Conservation (phyloP, 768 basidiomycete species). For the Dentipellis fragilis region DNA sequence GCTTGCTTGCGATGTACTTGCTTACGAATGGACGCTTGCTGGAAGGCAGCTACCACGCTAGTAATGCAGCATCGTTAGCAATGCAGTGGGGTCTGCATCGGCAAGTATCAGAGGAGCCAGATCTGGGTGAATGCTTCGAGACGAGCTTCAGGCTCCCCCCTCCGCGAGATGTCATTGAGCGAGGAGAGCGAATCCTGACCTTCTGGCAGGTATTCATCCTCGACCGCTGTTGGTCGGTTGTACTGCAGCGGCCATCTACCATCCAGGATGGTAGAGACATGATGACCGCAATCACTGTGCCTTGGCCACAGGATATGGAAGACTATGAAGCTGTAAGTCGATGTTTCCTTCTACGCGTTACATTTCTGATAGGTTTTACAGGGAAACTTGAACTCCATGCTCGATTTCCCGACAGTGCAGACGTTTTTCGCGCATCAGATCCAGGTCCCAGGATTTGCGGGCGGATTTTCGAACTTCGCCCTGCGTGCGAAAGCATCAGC, state of each 20-base stretch:
- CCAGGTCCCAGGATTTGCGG: conserved; percentile 35
- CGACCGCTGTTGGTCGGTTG: conserved; percentile 75
- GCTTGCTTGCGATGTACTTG: conserved; percentile 67
- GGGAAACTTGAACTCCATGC: conserved; percentile 46
- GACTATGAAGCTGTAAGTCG: conserved; percentile 59
- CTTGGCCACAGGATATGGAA: conserved; percentile 67
- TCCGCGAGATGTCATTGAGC: conserved; percentile 45
- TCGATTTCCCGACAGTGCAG: conserved; percentile 47
- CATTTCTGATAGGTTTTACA: conserved; percentile 17
- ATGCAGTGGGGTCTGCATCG: conserved; percentile 64
- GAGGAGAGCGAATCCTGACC: conserved; percentile 61
- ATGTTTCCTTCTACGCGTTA: neutral
- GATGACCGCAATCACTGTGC: conserved; percentile 52
- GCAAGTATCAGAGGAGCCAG: conserved; percentile 26
- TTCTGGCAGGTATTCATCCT: conserved; percentile 82
- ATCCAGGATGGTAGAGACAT: conserved; percentile 55
- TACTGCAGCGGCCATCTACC: conserved; percentile 54
- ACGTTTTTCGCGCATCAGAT: conserved; percentile 47
- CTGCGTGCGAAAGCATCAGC: conserved; percentile 71
- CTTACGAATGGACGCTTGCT: conserved; percentile 63
- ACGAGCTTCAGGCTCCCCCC: conserved; percentile 44
- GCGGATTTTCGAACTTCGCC: conserved; percentile 53
- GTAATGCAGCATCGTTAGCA: conserved; percentile 62
- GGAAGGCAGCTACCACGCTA: conserved; percentile 74
- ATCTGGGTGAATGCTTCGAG: conserved; percentile 16